A percentile compares a stretch with the other conserved stretches of the same genome.
Evolutionary conservation across 345 rosid species (phyloP).

Genomic region (Aquilaria sinensis): DNA sequence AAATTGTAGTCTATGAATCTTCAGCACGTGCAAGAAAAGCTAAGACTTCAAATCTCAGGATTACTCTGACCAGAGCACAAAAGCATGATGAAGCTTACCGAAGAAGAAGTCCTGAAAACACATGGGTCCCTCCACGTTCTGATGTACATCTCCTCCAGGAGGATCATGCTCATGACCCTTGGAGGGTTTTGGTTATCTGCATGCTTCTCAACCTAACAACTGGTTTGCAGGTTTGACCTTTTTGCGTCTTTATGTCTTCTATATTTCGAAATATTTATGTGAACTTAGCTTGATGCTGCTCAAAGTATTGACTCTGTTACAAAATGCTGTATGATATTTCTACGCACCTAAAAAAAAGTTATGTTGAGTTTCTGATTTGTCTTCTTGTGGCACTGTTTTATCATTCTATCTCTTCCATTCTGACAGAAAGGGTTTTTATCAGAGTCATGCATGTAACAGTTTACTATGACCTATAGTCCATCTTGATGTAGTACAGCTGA

Average conservation of each 20-base stretch:
- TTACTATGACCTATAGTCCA: too few relatives aligned
- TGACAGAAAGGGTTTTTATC: too few relatives aligned
- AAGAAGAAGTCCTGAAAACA: constrained; percentile 33
- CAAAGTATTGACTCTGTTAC: too few relatives aligned
- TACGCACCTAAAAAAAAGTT: too few relatives aligned
- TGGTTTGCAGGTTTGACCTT: constrained; percentile 43
- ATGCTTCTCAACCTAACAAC: constrained; percentile 68
- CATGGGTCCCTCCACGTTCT: constrained; percentile 59
- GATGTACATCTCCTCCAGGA: constrained; percentile 47
- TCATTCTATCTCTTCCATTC: too few relatives aligned
- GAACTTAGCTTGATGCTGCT: too few relatives aligned
- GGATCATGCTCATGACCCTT: constrained; percentile 53
- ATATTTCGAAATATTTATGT: too few relatives aligned
- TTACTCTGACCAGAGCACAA: constrained; percentile 25
- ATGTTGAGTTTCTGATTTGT: too few relatives aligned
- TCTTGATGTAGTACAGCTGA: too few relatives aligned
- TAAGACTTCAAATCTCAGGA: constrained; percentile 14
- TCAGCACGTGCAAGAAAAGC: constrained; percentile 2
- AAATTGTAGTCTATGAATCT: constrained; percentile 3
- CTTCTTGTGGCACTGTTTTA: too few relatives aligned
- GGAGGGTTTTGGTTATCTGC: constrained; percentile 66
- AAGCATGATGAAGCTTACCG: constrained; percentile 54
- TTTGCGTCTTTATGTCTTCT: not conserved
- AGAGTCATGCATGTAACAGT: too few relatives aligned
- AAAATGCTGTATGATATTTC: too few relatives aligned